Percentiles rank a stretch among this genome's conserved stretches.
Evolutionary conservation across 768 basidiomycete genomes (phyloP).

Genomic region (Leccinum truebloodii): DNA sequence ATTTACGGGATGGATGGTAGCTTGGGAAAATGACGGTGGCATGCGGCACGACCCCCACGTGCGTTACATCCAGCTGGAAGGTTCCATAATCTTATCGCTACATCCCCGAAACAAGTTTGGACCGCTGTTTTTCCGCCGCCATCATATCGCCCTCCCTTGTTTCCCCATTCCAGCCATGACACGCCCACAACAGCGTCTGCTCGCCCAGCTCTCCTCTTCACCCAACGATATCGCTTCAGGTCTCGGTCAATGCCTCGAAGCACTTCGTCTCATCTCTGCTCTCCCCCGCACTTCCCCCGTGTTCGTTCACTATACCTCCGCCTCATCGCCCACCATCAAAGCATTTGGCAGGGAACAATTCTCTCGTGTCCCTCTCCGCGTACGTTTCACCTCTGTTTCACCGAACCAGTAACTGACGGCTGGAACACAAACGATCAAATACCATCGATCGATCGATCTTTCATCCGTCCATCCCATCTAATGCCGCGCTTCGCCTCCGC

Average conservation of each 20-base stretch:
- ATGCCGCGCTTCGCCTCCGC: not conserved
- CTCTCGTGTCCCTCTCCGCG: conserved; percentile 34
- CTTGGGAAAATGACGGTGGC: not conserved
- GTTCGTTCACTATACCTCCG: conserved; percentile 24
- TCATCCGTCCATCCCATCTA: not conserved
- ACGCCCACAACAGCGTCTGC: conserved; percentile 31
- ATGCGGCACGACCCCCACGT: not conserved
- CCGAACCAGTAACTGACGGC: not conserved
- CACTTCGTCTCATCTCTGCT: conserved; percentile 32
- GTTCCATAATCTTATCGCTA: not conserved
- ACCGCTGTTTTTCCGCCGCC: conserved; percentile 5
- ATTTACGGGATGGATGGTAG: not conserved
- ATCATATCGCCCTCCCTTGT: not conserved
- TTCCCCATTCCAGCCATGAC: conserved; percentile 17
- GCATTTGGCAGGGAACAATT: conserved; percentile 34
- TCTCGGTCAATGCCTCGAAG: conserved; percentile 35
- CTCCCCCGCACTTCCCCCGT: conserved; percentile 32
- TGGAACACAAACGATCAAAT: not conserved
- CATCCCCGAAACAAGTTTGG: not conserved
- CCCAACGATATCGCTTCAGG: conserved; percentile 36
- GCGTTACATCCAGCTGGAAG: not conserved
- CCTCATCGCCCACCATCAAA: conserved; percentile 21
- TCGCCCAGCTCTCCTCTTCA: conserved; percentile 33
- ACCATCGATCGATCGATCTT: not conserved
- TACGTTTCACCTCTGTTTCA: conserved; percentile 11